These are phyloP conservation scores for Ceratocystis papillata DNA, from an alignment of 2,329 filamentous ascomycete genomes.

Conservation along the genomic window DNA sequence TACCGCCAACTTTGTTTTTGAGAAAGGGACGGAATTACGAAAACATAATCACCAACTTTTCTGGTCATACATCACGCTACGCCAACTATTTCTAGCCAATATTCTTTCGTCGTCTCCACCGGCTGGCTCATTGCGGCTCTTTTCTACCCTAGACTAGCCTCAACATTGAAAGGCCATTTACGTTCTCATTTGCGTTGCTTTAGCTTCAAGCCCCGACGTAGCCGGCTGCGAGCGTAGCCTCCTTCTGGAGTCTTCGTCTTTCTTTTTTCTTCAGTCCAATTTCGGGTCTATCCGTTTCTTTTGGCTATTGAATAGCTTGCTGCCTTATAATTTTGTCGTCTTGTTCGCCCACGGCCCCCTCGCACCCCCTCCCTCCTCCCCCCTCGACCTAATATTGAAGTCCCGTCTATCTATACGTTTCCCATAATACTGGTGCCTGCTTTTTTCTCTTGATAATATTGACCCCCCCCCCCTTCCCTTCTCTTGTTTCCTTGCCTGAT, in stretches of 20 bases:
- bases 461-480: background rate
- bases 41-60: conserved; percentile 2
- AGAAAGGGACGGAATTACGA: background rate
- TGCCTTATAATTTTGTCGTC: background rate
- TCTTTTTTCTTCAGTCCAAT: conserved; percentile 9
- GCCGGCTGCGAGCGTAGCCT: conserved; percentile 10
- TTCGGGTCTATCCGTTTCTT: background rate
- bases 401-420: background rate
- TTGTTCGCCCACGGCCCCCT: background rate
- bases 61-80: background rate
- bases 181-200: conserved; percentile 5
- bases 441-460: background rate
- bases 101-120: background rate
- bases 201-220: conserved; percentile 12
- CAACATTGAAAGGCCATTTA: background rate
- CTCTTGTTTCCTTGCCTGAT: background rate
- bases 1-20: background rate
- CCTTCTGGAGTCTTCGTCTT: conserved; percentile 11
- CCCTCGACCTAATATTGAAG: background rate
- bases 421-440: background rate
- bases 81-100: background rate
- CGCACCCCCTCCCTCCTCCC: background rate
- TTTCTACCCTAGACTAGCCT: background rate
- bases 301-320: background rate
- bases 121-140: background rate